A percentile compares a stretch with the other conserved stretches of the same genome.
Evolutionary conservation across 192 early-diverging fungal species (phyloP).

Genomic region (Piromyces finnis): DNA sequence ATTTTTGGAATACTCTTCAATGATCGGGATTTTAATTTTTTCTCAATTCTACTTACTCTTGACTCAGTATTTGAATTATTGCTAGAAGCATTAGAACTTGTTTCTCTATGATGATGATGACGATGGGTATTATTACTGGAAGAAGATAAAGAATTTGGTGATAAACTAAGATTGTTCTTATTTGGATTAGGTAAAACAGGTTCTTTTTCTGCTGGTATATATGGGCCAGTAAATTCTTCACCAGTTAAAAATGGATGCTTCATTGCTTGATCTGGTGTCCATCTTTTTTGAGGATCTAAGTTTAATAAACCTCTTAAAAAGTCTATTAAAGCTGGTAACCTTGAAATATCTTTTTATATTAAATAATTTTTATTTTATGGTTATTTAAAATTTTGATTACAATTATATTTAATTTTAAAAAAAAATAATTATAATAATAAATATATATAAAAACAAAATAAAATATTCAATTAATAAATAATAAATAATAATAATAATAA

Average conservation of each 20-base stretch:
- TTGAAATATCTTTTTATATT: not conserved
- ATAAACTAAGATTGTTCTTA: too few species aligned
- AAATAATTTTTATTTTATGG: not conserved
- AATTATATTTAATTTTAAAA: too few species aligned
- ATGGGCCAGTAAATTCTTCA: slow-evolving; percentile 1
- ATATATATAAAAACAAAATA: too few species aligned
- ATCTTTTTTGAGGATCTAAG: slow-evolving; percentile 49
- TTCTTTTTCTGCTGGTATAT: not conserved
- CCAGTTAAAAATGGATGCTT: slow-evolving; percentile 67
- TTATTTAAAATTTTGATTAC: not conserved
- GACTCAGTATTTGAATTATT: not conserved
- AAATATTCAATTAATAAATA: too few species aligned
- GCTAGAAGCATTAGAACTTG: too few species aligned
- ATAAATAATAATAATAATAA: too few species aligned
- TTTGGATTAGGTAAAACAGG: not conserved
- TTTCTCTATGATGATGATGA: too few species aligned
- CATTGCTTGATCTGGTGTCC: slow-evolving; percentile 68
- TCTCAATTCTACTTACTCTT: not conserved
- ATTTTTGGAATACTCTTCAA: not conserved
- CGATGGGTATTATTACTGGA: not conserved
- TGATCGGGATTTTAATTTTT: not conserved
- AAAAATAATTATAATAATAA: too few species aligned
- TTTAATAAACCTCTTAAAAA: slow-evolving; percentile 48
- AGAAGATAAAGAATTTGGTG: too few species aligned
- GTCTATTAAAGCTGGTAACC: slow-evolving; percentile 9